phyloP scores from a whole-genome alignment of 2,329 filamentous ascomycete species.

The Alternaria tenuissima region DNA sequence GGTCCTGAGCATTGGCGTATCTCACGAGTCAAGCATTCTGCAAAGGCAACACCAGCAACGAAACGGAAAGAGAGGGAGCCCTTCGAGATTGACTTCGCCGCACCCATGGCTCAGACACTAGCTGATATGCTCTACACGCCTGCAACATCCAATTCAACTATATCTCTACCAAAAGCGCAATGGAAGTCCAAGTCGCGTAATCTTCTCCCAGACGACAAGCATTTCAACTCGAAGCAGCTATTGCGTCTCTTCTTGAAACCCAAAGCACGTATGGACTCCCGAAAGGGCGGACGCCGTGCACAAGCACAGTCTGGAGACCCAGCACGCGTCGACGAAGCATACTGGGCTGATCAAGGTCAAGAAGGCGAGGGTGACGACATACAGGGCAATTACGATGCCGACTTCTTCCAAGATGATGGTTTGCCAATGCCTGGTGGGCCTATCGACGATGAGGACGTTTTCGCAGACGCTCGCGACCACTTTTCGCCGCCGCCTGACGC shows the following conservation, averaged over 20 bases:
- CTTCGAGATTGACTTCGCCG: conserved; percentile 90
- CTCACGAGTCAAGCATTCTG: conserved; percentile 80
- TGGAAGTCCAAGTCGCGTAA: conserved; percentile 95
- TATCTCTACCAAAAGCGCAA: conserved; percentile 89
- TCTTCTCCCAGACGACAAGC: conserved; percentile 94
- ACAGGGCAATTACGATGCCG: conserved; percentile 88
- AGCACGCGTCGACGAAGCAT: conserved; percentile 88
- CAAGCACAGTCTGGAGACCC: conserved; percentile 55
- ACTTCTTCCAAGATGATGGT: conserved; percentile 94
- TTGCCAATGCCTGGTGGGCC: conserved; percentile 72
- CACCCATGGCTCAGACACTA: conserved; percentile 73
- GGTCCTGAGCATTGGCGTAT: conserved; percentile 99
- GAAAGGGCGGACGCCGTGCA: conserved; percentile 56
- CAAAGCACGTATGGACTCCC: conserved; percentile 80
- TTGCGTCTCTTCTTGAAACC: conserved; percentile 93
- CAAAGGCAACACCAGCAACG: conserved; percentile 66
- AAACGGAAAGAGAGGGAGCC: conserved; percentile 94
- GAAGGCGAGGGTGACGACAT: conserved; percentile 62
- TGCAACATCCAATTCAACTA: conserved; percentile 79
- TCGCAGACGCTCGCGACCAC: conserved; percentile 81
- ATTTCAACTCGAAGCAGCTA: conserved; percentile 93
- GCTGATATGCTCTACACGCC: conserved; percentile 83
- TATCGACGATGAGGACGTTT: conserved; percentile 71
- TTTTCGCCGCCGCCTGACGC: conserved; percentile 71
- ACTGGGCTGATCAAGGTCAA: conserved; percentile 75